Percentiles rank a stretch among this genome's conserved stretches.
Evolutionary conservation across 1,139 yeast genomes (phyloP).

Genomic region (Yamadazyma siamensis): DNA sequence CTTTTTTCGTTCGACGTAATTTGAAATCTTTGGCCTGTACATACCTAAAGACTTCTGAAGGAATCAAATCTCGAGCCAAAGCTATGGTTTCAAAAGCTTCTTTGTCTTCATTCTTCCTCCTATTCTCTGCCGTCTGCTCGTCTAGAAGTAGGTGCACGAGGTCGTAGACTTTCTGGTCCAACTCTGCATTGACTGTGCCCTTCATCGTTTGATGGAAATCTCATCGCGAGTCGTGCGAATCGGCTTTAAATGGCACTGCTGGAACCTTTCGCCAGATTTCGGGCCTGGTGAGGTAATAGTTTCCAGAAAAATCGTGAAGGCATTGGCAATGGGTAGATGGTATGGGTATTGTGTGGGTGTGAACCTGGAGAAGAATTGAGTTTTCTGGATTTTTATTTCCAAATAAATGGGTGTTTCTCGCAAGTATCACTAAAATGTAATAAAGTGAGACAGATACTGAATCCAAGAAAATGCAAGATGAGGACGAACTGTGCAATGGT

Average conservation of each 20-base stretch:
- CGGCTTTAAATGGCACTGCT: background rate
- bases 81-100: conserved; percentile 45
- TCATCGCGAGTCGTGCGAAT: conserved; percentile 4
- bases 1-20: conserved; percentile 63
- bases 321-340: too few species aligned
- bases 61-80: conserved; percentile 55
- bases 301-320: too few species aligned
- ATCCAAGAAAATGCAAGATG: too few species aligned
- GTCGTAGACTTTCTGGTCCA: conserved; percentile 51
- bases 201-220: conserved; percentile 9
- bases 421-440: too few species aligned
- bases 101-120: conserved; percentile 15
- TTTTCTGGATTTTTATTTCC: too few species aligned
- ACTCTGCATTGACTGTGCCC: conserved; percentile 22
- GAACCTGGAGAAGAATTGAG: too few species aligned
- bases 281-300: background rate
- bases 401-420: too few species aligned
- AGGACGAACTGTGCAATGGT: too few species aligned
- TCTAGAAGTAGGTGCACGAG: conserved; percentile 50
- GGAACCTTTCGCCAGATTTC: background rate
- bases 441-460: too few species aligned
- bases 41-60: conserved; percentile 50
- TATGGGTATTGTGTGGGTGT: background rate
- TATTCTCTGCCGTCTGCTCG: conserved; percentile 46
- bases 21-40: conserved; percentile 60